These are phyloP conservation scores for Bondarzewia mesenterica DNA, from an alignment of 1,284 basidiomycete genomes.

Conservation along the genomic window DNA sequence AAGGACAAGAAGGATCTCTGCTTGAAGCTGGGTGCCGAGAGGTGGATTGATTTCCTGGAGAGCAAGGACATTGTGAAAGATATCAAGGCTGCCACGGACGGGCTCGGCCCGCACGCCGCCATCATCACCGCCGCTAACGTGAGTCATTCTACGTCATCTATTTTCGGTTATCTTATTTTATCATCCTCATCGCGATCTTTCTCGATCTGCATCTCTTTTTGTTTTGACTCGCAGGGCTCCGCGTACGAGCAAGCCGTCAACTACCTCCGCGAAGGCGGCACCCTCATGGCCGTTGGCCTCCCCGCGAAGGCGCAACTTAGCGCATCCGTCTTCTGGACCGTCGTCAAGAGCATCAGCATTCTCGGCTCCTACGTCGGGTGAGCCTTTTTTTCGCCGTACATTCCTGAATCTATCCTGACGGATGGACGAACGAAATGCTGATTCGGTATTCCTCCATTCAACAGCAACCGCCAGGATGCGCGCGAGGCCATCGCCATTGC, in stretches of 20 bases:
- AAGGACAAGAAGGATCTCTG: conserved; percentile 69
- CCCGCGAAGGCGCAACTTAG: conserved; percentile 52
- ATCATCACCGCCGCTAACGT: conserved; percentile 52
- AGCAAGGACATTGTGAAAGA: conserved; percentile 53
- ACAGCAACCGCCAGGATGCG: conserved; percentile 58
- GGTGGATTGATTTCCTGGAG: conserved; percentile 76
- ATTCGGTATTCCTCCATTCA: neutral
- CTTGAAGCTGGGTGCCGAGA: conserved; percentile 64
- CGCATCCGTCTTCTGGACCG: conserved; percentile 70
- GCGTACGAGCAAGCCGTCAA: conserved; percentile 68
- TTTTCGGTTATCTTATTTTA: too few species aligned
- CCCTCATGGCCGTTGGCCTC: conserved; percentile 68
- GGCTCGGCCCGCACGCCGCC: conserved; percentile 68
- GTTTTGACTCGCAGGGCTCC: conserved; percentile 24
- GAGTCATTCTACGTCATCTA: neutral
- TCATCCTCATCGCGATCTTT: neutral
- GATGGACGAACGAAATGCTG: neutral
- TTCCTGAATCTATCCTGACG: too few species aligned
- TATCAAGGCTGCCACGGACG: conserved; percentile 59
- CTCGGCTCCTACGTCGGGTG: conserved; percentile 64
- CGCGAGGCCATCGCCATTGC: conserved; percentile 69
- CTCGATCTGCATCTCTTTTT: neutral
- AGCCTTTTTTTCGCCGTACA: neutral
- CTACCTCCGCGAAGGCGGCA: conserved; percentile 57
- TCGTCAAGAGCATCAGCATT: conserved; percentile 58